phyloP scores from a whole-genome alignment of 2,329 filamentous ascomycete species.

The Alternaria panax region DNA sequence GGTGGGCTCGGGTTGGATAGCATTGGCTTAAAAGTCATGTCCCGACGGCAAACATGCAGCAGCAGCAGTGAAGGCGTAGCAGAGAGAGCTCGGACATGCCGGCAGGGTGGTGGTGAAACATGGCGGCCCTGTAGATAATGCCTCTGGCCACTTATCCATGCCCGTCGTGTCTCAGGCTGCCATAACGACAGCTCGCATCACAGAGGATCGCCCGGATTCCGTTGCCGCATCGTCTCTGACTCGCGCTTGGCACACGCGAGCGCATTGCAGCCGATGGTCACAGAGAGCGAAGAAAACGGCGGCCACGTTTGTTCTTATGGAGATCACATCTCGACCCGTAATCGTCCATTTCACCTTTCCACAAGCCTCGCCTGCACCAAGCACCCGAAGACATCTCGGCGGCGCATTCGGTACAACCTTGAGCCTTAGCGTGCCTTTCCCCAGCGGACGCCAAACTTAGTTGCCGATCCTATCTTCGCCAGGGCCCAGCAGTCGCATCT shows the following conservation, averaged over 20 bases:
- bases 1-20: constrained; percentile 14
- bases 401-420: constrained; percentile 8
- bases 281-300: not conserved
- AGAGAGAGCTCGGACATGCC: constrained; percentile 15
- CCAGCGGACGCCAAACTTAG: constrained; percentile 30
- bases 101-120: constrained; percentile 42
- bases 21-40: constrained; percentile 4
- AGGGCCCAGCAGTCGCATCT: constrained; percentile 20
- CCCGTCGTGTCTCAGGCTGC: constrained; percentile 36
- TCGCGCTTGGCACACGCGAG: constrained; percentile 31
- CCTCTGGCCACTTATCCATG: constrained; percentile 35
- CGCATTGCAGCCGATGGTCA: constrained; percentile 16
- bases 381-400: constrained; percentile 11
- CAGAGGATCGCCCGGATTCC: constrained; percentile 29
- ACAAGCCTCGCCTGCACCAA: constrained; percentile 7
- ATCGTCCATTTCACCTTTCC: not conserved
- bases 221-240: constrained; percentile 28
- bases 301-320: constrained; percentile 6
- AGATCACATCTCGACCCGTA: not conserved
- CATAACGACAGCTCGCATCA: constrained; percentile 17
- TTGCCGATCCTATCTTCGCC: constrained; percentile 29
- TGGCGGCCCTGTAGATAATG: constrained; percentile 36
- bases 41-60: constrained; percentile 10
- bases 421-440: constrained; percentile 22
- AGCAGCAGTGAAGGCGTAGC: constrained; percentile 9